Evolutionary conservation across 1,284 basidiomycete species (phyloP), one percentile per base, ranked within the genome.

Genomic region (Volvariella surrecta): DNA sequence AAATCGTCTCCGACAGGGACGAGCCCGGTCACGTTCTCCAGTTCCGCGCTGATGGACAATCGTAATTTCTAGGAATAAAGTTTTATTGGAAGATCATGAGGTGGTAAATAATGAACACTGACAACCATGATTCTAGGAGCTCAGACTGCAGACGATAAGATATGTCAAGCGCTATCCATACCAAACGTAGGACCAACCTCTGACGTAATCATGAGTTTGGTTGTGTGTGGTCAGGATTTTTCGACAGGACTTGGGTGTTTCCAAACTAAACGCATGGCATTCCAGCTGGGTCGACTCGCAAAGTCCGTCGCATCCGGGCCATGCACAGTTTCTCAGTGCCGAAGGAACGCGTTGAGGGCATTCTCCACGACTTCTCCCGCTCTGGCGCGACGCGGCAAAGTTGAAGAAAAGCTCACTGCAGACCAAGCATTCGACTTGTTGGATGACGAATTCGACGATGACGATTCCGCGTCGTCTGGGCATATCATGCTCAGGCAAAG

Each of bases 1-100:
- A 84, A 89, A 49, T 79, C 71, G 30, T 79, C 70, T 3, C 68
- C 61, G 7, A 71, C 69, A 17, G 86, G 86, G 35, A 64, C 62
- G 18, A 89, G 64, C 55, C 76, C 68, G 11, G 82, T 82, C 48
- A 89, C 76, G 51, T 84, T 82, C 57, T 89, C 83, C 37, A 89
- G 70, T 3, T 85, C 82, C 19, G 85, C 87, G 61, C 80, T 79
- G 58, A 87, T 84, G 34, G 78, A 82, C 15, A 88, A 68, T 49
- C 69, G 63, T 6, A 88, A 68, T 43, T 67, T 58, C 66, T 70
- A 43, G 7, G 18, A 15, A 1, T 39, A 16, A 15, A 37, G 34
- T 19, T 32, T 34, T 19, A 35, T 38, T 11, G 30, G 22, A 17
- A 34, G 11, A 17, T 13, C 24, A 32, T 24, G 15, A 9, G 10